Conservation (phyloP, 805 yeast species). For the Wickerhamiella slavikovae region DNA sequence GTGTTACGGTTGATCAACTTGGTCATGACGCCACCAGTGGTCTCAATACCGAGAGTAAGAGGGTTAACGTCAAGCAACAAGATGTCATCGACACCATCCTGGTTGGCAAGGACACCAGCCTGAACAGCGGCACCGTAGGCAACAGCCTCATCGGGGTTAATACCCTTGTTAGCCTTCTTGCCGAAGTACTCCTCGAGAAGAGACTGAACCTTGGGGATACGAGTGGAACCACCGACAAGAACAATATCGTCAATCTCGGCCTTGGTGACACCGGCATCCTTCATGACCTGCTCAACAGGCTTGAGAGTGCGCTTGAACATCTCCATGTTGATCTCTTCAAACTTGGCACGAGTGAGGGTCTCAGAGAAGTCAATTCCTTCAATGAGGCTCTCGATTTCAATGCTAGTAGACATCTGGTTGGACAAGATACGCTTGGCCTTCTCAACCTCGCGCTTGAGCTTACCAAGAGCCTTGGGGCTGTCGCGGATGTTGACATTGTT, state of each 20-base stretch:
- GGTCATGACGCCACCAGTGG: slow-evolving; percentile 96
- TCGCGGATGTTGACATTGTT: slow-evolving; percentile 62
- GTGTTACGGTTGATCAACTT: slow-evolving; percentile 87
- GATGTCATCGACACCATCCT: slow-evolving; percentile 77
- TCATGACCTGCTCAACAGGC: slow-evolving; percentile 89
- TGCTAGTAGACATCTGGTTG: slow-evolving; percentile 84
- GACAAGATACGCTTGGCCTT: slow-evolving; percentile 95
- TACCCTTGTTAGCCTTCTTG: slow-evolving; percentile 91
- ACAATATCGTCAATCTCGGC: slow-evolving; percentile 86
- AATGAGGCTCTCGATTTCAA: slow-evolving; percentile 85
- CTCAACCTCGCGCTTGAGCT: slow-evolving; percentile 93
- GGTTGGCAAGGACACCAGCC: slow-evolving; percentile 94
- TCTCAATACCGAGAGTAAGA: slow-evolving; percentile 86
- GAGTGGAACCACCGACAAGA: slow-evolving; percentile 96
- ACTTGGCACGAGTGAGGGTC: slow-evolving; percentile 90
- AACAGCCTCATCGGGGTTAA: slow-evolving; percentile 98
- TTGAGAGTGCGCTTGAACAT: slow-evolving; percentile 84
- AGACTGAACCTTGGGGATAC: slow-evolving; percentile 96
- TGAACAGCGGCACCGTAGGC: slow-evolving; percentile 99
- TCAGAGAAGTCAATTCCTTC: slow-evolving; percentile 94
- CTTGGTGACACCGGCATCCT: slow-evolving; percentile 78
- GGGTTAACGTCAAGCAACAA: slow-evolving; percentile 87
- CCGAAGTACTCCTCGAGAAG: slow-evolving; percentile 74
- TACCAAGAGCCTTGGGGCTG: slow-evolving; percentile 73
- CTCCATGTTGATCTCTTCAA: slow-evolving; percentile 87